Evolutionary conservation across 1,284 basidiomycete genomes (phyloP).

Genomic region (Sutorius eximius): DNA sequence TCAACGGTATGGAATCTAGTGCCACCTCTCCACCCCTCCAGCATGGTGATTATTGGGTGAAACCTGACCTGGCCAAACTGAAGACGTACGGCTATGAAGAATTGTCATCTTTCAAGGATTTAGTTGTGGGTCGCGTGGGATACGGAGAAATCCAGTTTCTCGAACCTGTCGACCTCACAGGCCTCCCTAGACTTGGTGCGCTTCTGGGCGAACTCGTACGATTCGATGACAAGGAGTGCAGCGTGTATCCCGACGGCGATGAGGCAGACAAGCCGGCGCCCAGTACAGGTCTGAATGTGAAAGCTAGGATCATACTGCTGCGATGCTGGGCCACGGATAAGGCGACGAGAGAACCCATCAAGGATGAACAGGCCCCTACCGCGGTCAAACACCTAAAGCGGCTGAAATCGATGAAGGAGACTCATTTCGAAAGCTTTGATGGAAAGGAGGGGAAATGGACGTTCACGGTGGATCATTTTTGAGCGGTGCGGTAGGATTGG

Average conservation of each 20-base stretch:
- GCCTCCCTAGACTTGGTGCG: constrained; percentile 75
- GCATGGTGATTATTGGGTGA: constrained; percentile 89
- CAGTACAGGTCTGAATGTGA: constrained; percentile 89
- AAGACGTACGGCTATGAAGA: constrained; percentile 71
- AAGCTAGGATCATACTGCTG: constrained; percentile 77
- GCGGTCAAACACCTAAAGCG: constrained; percentile 81
- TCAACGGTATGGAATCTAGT: constrained; percentile 36
- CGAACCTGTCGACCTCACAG: constrained; percentile 90
- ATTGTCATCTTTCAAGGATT: constrained; percentile 67
- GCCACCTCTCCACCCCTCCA: constrained; percentile 45
- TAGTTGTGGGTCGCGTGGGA: constrained; percentile 88
- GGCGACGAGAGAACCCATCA: constrained; percentile 88
- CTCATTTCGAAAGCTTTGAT: constrained; percentile 84
- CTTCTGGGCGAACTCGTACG: constrained; percentile 87
- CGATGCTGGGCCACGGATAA: constrained; percentile 91
- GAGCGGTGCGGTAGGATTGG: constrained; percentile 11
- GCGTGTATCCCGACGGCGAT: constrained; percentile 89
- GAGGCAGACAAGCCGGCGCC: constrained; percentile 77
- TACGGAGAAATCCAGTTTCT: constrained; percentile 91
- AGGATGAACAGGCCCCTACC: constrained; percentile 74
- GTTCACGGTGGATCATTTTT: constrained; percentile 94
- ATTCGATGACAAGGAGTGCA: constrained; percentile 90
- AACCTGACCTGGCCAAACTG: constrained; percentile 73
- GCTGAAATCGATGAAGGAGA: constrained; percentile 83
- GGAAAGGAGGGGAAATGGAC: constrained; percentile 85